Evolutionary conservation across 768 basidiomycete genomes (phyloP), one percentile per base, ranked within the genome.

Genomic region (Naganishia friedmannii): DNA sequence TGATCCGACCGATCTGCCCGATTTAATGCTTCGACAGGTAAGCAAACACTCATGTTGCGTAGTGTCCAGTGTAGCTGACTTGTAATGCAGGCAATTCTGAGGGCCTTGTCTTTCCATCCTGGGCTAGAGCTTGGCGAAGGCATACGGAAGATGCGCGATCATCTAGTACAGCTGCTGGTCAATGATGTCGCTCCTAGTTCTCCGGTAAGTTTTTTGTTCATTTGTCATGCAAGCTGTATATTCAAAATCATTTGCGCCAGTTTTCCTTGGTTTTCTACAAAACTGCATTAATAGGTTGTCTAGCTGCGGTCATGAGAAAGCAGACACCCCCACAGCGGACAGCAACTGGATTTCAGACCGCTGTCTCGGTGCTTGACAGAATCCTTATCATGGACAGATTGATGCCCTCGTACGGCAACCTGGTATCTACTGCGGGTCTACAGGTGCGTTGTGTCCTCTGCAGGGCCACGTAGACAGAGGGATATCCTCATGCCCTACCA

Each of bases 381-480:
- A 45, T 58, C 1, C 56, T 69, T 29, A 56, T 57, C 37, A 92
- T 96, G 88, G 96, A 99, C 81, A 86, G 93, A 67, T 84, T 98
- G 19, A 93, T 97, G 68, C 93, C 96, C 10, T 95, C 94, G 0
- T 88, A 88, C 57, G 93, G 95, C 75, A 99, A 99, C 77, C 87
- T 92, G 39, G 90, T 98, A 31, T 94, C 96, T 0, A 86, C 90
- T 58, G 92, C 96, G 29, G 89, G 88, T 9, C 83, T 99, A 67
- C 92, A 97, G 86, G 93, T 95, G 71, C 70, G 86, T 81, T 5
- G n/a, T 2, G 54, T 70, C 28, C 65, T 53, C 28, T 23, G 39
- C 15, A 26, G 26, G 13, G 19, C 13, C 26, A 32, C 15, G 42
- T 42, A 17, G 29, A 37, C 39, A 37, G 34, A 37, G 34, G 34